Conservation (phyloP, 441 rosid species). For the Pelargonium cotyledonis region DNA sequence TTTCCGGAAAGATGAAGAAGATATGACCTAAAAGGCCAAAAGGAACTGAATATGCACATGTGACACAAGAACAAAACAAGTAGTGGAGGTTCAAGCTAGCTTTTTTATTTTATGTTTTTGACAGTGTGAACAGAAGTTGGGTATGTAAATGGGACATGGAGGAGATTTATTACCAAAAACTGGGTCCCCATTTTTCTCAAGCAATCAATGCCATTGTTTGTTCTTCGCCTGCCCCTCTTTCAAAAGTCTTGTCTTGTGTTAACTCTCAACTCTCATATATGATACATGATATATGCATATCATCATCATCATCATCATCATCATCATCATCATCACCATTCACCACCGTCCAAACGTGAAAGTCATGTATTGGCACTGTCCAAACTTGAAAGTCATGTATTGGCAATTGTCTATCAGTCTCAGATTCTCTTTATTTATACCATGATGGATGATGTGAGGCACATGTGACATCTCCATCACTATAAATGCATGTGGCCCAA, state of each 20-base stretch:
- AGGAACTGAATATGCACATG: no score
- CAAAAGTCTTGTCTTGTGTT: no score
- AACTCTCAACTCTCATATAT: not conserved
- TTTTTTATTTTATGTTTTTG: no score
- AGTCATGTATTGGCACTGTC: no score
- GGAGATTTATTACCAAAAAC: not conserved
- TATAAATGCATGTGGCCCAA: slow-evolving; percentile 6
- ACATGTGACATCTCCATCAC: slow-evolving; percentile 9
- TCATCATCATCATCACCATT: not conserved
- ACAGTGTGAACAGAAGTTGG: no score
- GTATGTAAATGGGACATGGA: no score
- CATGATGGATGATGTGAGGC: not conserved
- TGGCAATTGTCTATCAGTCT: not conserved
- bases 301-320: not conserved
- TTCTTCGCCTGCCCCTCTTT: not conserved
- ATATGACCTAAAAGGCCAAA: no score
- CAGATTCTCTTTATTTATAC: not conserved
- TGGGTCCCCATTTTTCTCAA: slow-evolving; percentile 4
- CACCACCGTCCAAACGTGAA: no score
- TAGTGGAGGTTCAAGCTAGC: no score
- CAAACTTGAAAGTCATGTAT: no score
- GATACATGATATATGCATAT: not conserved
- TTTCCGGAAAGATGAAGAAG: no score
- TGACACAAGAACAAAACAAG: no score
- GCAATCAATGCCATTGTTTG: slow-evolving; percentile 8